Conservation (phyloP, 108 stramenopile genomes). For the Parmales sp. region DNA sequence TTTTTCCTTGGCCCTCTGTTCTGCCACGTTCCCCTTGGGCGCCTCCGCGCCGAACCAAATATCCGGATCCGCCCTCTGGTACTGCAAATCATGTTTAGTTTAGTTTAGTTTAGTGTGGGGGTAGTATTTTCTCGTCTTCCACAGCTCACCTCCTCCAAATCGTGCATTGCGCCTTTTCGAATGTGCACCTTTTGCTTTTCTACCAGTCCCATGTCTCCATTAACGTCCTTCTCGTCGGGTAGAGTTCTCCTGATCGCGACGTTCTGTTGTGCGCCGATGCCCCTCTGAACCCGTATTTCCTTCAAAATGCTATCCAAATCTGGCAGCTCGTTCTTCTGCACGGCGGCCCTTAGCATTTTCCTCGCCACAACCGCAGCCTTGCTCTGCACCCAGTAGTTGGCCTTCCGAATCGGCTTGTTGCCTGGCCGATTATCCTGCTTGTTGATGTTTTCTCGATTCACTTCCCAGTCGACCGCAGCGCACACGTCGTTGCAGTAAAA, state of each 20-base stretch:
- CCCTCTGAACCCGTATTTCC: not conserved
- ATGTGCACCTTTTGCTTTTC: not conserved
- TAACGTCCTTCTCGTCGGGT: not conserved
- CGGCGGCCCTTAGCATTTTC: not conserved
- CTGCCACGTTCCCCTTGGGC: not conserved
- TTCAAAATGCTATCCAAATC: slow-evolving; percentile 4
- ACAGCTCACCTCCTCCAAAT: not conserved
- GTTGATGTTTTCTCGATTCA: slow-evolving; percentile 3
- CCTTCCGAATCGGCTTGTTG: not conserved
- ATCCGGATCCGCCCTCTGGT: not conserved
- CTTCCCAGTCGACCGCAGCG: slow-evolving; percentile 10
- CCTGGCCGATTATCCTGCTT: not conserved
- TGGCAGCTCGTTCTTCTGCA: not conserved
- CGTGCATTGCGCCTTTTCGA: not conserved
- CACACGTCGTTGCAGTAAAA: slow-evolving; percentile 7
- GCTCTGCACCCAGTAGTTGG: slow-evolving; percentile 9
- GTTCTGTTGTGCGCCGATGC: not conserved
- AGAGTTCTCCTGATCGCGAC: not conserved
- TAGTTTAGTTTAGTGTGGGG: no score
- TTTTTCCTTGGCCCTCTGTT: not conserved
- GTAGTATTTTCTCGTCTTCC: no score
- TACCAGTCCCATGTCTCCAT: not conserved
- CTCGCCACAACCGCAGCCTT: not conserved
- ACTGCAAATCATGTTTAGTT: no score
- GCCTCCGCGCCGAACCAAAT: not conserved